Conservation (phyloP, 352 stramenopile species). For the Paralagenidium karlingii region DNA sequence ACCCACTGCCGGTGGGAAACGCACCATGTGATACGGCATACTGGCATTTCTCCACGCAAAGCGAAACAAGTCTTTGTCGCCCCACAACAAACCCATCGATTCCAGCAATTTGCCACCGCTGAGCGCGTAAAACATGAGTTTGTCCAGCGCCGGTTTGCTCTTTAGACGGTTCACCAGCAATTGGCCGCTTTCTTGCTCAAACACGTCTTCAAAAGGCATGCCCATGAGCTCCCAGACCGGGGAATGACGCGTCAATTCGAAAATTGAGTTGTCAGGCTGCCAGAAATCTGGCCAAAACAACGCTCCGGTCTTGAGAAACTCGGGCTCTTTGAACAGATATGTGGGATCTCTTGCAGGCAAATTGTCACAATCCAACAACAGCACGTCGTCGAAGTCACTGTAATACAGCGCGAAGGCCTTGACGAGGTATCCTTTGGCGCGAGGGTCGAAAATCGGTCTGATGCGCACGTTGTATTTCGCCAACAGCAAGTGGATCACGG, state of each 20-base stretch:
- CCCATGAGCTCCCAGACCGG: constrained; percentile 68
- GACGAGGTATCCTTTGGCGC: constrained; percentile 62
- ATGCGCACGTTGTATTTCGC: constrained; percentile 61
- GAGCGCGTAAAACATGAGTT: constrained; percentile 80
- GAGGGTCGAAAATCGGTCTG: constrained; percentile 65
- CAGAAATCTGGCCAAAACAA: constrained; percentile 83
- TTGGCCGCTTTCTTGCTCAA: constrained; percentile 80
- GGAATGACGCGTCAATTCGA: constrained; percentile 60
- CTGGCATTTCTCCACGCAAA: constrained; percentile 68
- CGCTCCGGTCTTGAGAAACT: constrained; percentile 58
- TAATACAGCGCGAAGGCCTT: constrained; percentile 83
- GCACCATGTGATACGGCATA: constrained; percentile 69
- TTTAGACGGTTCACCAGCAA: constrained; percentile 73
- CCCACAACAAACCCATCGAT: constrained; percentile 69
- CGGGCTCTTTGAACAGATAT: constrained; percentile 70
- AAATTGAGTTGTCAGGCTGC: constrained; percentile 71
- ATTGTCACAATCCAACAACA: constrained; percentile 78
- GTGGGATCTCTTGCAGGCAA: constrained; percentile 66
- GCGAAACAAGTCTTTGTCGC: constrained; percentile 80
- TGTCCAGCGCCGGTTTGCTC: constrained; percentile 61
- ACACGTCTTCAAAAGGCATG: constrained; percentile 63
- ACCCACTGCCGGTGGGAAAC: constrained; percentile 53
- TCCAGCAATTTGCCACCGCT: constrained; percentile 55
- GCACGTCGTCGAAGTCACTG: constrained; percentile 71
- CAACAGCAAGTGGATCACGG: constrained; percentile 57